Base-by-base conservation (phyloP, 2,329 filamentous ascomycete genomes). In the Cercospora citrullina region DNA sequence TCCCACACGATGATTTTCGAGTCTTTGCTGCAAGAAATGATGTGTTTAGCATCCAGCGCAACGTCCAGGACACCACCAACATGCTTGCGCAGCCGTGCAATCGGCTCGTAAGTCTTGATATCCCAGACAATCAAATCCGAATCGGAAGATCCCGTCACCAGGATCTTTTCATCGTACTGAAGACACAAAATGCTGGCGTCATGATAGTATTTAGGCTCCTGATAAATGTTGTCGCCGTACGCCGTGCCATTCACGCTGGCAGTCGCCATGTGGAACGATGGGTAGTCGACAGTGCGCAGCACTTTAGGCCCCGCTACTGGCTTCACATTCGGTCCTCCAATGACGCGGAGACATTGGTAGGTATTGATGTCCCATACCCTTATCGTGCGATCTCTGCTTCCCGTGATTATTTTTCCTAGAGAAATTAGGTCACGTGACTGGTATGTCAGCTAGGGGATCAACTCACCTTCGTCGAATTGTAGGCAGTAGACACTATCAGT, bases 21-120 rank as follows among this genome's bases (percentile, higher is more conserved):
- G 80, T 99, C 95, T 81, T 99, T 99, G 78, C 93, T 97, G 84
- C 95, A 99, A 5, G 94, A 97, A 61, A 98, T 91, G 75, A 99
- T 97, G 80, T 96, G 91, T 74, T 90, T 90, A 71, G 93, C 88
- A 78, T 99, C 93, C 72, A 99, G 94, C 72, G 93, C 94, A 9
- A 99, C 89, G 77, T 99, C 95, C 14, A 99, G 86, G 45, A 99
- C 94, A 62, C 95, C 94, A 4, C 93, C 93, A 5, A 87, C 88
- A 81, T 99, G 95, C 70, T 90, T 89, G 36, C 83, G 82, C 14
- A 99, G 88, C 33, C 92, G 90, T 60, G 87, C 89, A 68, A 97
- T 88, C 0, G 95, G 94, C 67, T 87, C 85, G 79, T 94, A 97
- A 42, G 91, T 87, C 71, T 89, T 88, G 74, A 97, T 88, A 74